Evolutionary conservation across 306 rosid species (phyloP), one percentile per base, ranked within the genome.

Genomic region (Quercus ilex): DNA sequence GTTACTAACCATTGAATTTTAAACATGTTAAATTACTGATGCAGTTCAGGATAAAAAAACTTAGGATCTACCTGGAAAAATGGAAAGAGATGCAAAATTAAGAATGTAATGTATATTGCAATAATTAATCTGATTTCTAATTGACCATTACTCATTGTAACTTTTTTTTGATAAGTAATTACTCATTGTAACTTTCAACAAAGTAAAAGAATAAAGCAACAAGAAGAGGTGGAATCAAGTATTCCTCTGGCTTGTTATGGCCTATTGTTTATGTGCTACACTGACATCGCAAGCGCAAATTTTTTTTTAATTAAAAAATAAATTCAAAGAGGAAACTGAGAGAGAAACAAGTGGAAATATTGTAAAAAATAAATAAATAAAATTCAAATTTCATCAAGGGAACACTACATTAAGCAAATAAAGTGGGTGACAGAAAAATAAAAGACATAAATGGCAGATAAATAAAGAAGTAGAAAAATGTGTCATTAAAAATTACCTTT

Each of bases 401-500:
- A 67, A 67, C 7, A 18, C 3, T 21, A n/a, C 46, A 67, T 25
- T 56, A 71, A 20, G 6, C 9, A 21, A 21, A 49, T 18, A 51
- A 69, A 18, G 23, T n/a, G 17, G 18, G 71, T 23, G 55, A 62
- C 7, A 63, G 79, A 72, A 75, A 80, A 79, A 79, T 52, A 75
- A 11, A 65, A 49, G 46, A 58, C 17, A 12, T 63, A 58, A 10
- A 73, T 52, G 19, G 69, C 60, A 75, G 64, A 82, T 62, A 19
- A 55, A 55, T 15, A 26, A 20, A 28, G 70, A 28, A 46, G 0
- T 18, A 9, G 71, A 80, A 33, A 46, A 58, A 38, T 38, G 73
- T 55, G 58, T 85, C 81, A 74, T 70, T 30, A 56, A 74, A 81
- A 74, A 55, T 70, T 74, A 94, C 98, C 98, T 92, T 86, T 94